A percentile compares a stretch with the other conserved stretches of the same genome.
Evolutionary conservation across 1,139 yeast genomes (phyloP).

Genomic region (Yamadazyma diddensiae): DNA sequence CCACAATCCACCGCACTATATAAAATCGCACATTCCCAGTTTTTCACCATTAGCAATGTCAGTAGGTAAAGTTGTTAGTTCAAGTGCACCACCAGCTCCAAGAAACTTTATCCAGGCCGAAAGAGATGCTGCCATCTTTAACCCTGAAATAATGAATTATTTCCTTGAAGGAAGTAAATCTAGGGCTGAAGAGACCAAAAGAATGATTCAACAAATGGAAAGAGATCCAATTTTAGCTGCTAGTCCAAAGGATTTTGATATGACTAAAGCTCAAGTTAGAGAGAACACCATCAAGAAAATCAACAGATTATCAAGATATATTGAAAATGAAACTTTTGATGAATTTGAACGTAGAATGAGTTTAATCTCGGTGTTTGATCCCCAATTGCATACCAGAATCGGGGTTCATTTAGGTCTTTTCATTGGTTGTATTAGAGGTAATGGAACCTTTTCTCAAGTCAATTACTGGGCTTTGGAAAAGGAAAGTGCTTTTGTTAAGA

Average conservation of each 20-base stretch:
- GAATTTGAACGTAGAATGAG: constrained; percentile 42
- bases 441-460: constrained; percentile 52
- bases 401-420: constrained; percentile 53
- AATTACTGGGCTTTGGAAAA: constrained; percentile 73
- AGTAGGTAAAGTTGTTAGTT: constrained; percentile 15
- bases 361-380: constrained; percentile 45
- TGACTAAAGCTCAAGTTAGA: constrained; percentile 40
- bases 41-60: constrained; percentile 4
- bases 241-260: constrained; percentile 38
- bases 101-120: constrained; percentile 34
- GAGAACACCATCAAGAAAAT: constrained; percentile 43
- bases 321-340: constrained; percentile 42
- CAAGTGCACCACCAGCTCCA: constrained; percentile 34
- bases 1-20: background rate
- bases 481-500: constrained; percentile 65
- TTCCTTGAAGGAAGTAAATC: constrained; percentile 45
- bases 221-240: constrained; percentile 47
- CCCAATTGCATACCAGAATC: constrained; percentile 49
- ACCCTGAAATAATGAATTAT: constrained; percentile 44
- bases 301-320: constrained; percentile 40
- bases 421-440: constrained; percentile 45
- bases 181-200: constrained; percentile 31
- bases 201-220: constrained; percentile 45
- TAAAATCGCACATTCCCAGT: constrained; percentile 1
- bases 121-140: constrained; percentile 32